Percentiles rank a stretch among this genome's conserved stretches.
These are phyloP conservation scores for Gentiana straminea DNA, from an alignment of 257 asterid genomes.

Conservation along the genomic window DNA sequence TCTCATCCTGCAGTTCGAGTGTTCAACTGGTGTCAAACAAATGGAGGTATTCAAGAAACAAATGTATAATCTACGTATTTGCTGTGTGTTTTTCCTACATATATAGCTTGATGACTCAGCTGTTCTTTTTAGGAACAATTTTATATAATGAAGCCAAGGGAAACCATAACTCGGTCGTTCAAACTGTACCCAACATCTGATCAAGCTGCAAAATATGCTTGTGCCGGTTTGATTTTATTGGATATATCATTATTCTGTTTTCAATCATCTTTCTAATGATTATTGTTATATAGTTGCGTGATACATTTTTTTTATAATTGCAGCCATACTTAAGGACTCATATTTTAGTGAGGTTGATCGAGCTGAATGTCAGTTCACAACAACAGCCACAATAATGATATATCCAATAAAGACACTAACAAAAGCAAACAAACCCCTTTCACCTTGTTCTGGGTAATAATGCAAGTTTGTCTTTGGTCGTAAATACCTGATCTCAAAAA, in stretches of 20 bases:
- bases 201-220: slow-evolving; percentile 83
- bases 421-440: no score
- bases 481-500: no score
- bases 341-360: slow-evolving; percentile 83
- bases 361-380: slow-evolving; percentile 92
- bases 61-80: no score
- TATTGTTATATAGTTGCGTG: background rate
- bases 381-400: slow-evolving; percentile 56
- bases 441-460: no score
- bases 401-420: no score
- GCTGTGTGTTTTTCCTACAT: no score
- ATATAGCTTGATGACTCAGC: background rate
- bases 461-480: no score
- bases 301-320: slow-evolving; percentile 13
- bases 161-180: slow-evolving; percentile 61
- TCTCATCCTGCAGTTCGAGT: no score
- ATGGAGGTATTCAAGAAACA: no score
- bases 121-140: slow-evolving; percentile 64
- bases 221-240: slow-evolving; percentile 41
- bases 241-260: background rate
- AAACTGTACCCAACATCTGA: slow-evolving; percentile 85
- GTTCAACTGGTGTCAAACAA: no score
- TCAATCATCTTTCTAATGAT: no score
- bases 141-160: slow-evolving; percentile 86
- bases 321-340: slow-evolving; percentile 94